phyloP scores from a whole-genome alignment of 2,329 filamentous ascomycete genomes.

The Penicillium sp. region DNA sequence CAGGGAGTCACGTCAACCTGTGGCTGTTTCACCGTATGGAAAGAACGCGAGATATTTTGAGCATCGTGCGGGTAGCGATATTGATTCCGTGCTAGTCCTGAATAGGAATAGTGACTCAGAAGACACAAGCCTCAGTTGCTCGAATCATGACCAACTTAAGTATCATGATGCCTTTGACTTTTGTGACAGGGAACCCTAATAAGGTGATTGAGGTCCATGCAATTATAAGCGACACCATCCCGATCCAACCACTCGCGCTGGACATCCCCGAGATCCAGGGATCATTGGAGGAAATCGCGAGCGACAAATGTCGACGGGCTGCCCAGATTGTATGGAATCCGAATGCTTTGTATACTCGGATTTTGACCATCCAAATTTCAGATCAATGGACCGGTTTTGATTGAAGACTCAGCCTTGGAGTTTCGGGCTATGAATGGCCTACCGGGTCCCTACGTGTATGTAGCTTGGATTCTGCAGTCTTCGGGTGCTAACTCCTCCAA shows the following conservation, averaged over 20 bases:
- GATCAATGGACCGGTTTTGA: slow-evolving; percentile 77
- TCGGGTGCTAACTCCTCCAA: neutral
- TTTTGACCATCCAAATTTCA: slow-evolving; percentile 32
- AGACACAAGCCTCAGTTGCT: no score
- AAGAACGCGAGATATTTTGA: no score
- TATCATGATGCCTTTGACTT: slow-evolving; percentile 40
- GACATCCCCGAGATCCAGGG: slow-evolving; percentile 85
- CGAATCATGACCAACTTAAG: neutral
- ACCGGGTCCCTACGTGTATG: slow-evolving; percentile 83
- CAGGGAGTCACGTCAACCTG: no score
- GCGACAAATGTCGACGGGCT: slow-evolving; percentile 76
- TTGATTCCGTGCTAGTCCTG: no score
- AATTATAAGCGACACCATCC: slow-evolving; percentile 70
- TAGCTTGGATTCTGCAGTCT: slow-evolving; percentile 33
- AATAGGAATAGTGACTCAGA: no score
- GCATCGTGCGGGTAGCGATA: no score
- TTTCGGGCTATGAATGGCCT: slow-evolving; percentile 80
- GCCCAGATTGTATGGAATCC: slow-evolving; percentile 48
- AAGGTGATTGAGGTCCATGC: slow-evolving; percentile 82
- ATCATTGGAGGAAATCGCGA: slow-evolving; percentile 78
- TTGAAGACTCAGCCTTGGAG: slow-evolving; percentile 87
- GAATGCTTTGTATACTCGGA: neutral
- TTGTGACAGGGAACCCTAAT: slow-evolving; percentile 89
- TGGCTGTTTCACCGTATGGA: no score
- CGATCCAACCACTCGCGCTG: slow-evolving; percentile 67